Conservation (phyloP, 306 rosid genomes). For the Fragaria vesca region DNA sequence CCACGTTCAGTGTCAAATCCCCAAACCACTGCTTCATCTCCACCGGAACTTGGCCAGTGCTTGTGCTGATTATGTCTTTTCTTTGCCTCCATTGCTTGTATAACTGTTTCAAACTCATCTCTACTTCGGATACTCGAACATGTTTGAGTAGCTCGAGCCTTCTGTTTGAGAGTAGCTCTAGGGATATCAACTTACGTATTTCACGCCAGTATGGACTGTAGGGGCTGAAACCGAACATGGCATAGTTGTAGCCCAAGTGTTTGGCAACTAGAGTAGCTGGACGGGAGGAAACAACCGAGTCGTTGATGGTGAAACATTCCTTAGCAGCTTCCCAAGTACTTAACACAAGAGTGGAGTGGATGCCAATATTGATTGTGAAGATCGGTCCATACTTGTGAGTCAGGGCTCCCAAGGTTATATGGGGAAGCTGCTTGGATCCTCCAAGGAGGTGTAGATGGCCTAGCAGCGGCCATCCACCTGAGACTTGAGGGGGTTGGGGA, state of each 20-base stretch:
- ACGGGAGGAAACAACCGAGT: constrained; percentile 29
- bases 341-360: constrained; percentile 28
- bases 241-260: constrained; percentile 35
- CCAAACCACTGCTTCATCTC: constrained; percentile 47
- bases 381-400: constrained; percentile 41
- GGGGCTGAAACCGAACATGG: constrained; percentile 36
- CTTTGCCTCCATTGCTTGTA: constrained; percentile 24
- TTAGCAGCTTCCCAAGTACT: constrained; percentile 39
- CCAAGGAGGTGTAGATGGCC: constrained; percentile 55
- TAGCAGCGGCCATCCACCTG: constrained; percentile 66
- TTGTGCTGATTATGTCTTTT: neutral
- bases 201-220: constrained; percentile 42
- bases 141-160: constrained; percentile 33
- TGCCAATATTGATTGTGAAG: constrained; percentile 33
- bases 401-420: constrained; percentile 43
- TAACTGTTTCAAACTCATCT: constrained; percentile 25
- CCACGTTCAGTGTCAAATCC: constrained; percentile 36
- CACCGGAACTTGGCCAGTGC: constrained; percentile 3
- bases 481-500: constrained; percentile 39
- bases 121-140: constrained; percentile 29
- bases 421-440: constrained; percentile 30
- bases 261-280: constrained; percentile 14
- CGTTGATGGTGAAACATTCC: constrained; percentile 47
- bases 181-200: constrained; percentile 32
- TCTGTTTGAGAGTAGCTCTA: constrained; percentile 42